Conservation (phyloP, 768 basidiomycete genomes). For the Lactifluus subvellereus region DNA sequence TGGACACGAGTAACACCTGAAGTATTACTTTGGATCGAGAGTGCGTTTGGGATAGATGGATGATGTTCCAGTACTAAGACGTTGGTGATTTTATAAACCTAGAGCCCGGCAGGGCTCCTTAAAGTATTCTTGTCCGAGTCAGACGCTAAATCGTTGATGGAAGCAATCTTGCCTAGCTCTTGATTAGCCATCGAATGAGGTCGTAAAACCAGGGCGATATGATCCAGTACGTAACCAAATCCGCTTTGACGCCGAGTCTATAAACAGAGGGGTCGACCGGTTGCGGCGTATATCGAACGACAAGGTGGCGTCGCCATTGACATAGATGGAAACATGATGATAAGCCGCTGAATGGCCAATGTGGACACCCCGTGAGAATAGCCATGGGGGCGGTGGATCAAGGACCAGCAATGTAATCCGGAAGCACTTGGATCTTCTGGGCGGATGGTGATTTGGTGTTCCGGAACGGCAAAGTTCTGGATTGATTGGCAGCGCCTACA, state of each 20-base stretch:
- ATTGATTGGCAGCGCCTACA: not conserved
- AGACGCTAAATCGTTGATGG: not conserved
- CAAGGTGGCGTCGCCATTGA: not conserved
- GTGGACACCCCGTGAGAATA: not conserved
- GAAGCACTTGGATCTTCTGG: not conserved
- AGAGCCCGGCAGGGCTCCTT: not conserved
- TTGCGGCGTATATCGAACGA: not conserved
- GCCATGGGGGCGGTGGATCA: not conserved
- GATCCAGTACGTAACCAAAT: not conserved
- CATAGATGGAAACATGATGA: not conserved
- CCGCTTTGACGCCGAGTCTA: not conserved
- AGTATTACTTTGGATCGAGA: not conserved
- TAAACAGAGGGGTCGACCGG: not conserved
- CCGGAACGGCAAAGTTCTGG: not conserved
- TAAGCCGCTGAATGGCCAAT: not conserved
- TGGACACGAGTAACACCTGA: not conserved
- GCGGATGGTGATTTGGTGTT: not conserved
- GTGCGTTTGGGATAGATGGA: not conserved
- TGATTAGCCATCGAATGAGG: not conserved
- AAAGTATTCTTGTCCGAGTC: not conserved
- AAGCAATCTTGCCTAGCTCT: not conserved
- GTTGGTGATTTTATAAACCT: constrained; percentile 1
- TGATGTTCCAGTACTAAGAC: not conserved
- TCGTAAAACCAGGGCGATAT: not conserved
- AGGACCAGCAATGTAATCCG: not conserved